Conservation (phyloP, 768 basidiomycete genomes). For the Fomitopsis pulvina region DNA sequence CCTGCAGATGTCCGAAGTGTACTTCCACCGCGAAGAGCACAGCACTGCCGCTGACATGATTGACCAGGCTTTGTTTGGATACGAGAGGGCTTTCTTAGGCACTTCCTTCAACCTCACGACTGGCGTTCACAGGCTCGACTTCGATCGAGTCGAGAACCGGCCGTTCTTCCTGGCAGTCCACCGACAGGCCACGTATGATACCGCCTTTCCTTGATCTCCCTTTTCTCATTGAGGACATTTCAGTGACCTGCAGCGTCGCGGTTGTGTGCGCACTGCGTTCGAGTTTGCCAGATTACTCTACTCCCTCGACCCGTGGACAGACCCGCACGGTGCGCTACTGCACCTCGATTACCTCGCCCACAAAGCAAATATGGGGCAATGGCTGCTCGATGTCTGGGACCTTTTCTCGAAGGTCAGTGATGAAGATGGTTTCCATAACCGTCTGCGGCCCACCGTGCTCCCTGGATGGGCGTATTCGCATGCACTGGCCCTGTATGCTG, state of each 20-base stretch:
- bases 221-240: neutral
- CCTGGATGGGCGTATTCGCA: constrained; percentile 76
- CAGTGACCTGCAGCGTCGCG: constrained; percentile 84
- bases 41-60: constrained; percentile 80
- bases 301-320: constrained; percentile 78
- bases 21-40: constrained; percentile 84
- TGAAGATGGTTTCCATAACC: constrained; percentile 8
- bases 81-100: constrained; percentile 85
- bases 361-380: constrained; percentile 72
- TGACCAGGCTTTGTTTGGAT: constrained; percentile 91
- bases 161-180: constrained; percentile 89
- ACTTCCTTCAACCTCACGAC: constrained; percentile 71
- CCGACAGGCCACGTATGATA: constrained; percentile 67
- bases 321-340: constrained; percentile 81
- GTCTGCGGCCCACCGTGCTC: constrained; percentile 34
- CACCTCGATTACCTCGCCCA: constrained; percentile 83
- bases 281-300: constrained; percentile 86
- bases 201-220: neutral
- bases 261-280: constrained; percentile 84
- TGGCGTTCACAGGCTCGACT: constrained; percentile 82
- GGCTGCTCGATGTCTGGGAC: constrained; percentile 70
- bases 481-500: constrained; percentile 54
- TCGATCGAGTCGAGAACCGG: constrained; percentile 85
- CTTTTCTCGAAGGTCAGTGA: constrained; percentile 31
- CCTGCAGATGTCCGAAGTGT: constrained; percentile 79